Evolutionary conservation across 2,329 filamentous ascomycete genomes (phyloP).

Genomic region (Cercospora citrullina): DNA sequence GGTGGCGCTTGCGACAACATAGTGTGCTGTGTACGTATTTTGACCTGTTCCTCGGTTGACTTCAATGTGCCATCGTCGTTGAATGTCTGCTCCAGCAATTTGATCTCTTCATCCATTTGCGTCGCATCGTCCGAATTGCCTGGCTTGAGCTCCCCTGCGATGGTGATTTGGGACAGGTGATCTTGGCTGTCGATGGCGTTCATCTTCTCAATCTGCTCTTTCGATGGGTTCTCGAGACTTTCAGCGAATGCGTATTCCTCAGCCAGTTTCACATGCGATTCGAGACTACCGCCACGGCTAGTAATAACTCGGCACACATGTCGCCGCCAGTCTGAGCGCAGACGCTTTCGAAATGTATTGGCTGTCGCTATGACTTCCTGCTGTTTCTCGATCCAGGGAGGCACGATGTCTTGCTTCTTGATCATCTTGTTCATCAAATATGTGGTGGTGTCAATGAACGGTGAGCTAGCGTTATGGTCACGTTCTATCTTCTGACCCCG

Average conservation of each 20-base stretch:
- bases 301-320: slow-evolving; percentile 79
- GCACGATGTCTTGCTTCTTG: slow-evolving; percentile 89
- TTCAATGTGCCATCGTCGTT: slow-evolving; percentile 34
- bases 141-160: slow-evolving; percentile 47
- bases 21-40: slow-evolving; percentile 18
- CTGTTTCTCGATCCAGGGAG: slow-evolving; percentile 98
- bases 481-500: slow-evolving; percentile 76
- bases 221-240: slow-evolving; percentile 60
- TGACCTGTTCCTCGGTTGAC: slow-evolving; percentile 27
- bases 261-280: slow-evolving; percentile 71
- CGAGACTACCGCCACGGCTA: slow-evolving; percentile 70
- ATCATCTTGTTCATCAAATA: slow-evolving; percentile 99
- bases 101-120: slow-evolving; percentile 35
- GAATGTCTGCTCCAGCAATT: slow-evolving; percentile 41
- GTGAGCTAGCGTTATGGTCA: slow-evolving; percentile 79
- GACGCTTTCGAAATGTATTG: slow-evolving; percentile 67
- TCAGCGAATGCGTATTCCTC: slow-evolving; percentile 76
- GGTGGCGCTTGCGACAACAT: slow-evolving; percentile 20
- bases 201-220: slow-evolving; percentile 45
- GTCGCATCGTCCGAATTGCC: slow-evolving; percentile 16
- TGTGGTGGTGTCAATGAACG: slow-evolving; percentile 93
- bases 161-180: slow-evolving; percentile 50
- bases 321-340: slow-evolving; percentile 80
- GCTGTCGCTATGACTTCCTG: slow-evolving; percentile 76
- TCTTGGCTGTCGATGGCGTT: slow-evolving; percentile 50